These are phyloP conservation scores for Malus fusca DNA, from an alignment of 306 rosid species.

Conservation along the genomic window DNA sequence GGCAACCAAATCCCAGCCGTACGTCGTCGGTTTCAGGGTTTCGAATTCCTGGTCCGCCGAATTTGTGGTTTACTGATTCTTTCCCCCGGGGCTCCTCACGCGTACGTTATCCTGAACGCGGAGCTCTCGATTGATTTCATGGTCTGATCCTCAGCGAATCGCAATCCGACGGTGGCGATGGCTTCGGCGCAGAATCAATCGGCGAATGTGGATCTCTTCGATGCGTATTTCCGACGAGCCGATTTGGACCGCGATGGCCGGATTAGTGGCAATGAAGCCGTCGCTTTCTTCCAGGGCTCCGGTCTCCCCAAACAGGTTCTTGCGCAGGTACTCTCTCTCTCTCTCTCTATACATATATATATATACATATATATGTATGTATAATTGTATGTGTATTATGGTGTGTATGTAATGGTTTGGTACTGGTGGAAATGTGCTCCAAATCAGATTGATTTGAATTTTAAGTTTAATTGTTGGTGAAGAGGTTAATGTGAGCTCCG, in stretches of 20 bases:
- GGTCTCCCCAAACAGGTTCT: constrained; percentile 81
- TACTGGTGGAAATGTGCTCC: background rate
- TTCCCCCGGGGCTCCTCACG: constrained; percentile 1
- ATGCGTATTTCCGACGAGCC: constrained; percentile 86
- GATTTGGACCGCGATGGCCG: constrained; percentile 98
- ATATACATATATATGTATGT: background rate
- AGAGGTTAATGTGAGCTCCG: constrained; percentile 12
- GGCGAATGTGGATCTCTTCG: constrained; percentile 90
- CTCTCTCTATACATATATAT: background rate
- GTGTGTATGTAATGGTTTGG: background rate
- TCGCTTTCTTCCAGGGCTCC: constrained; percentile 87
- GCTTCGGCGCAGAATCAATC: constrained; percentile 58
- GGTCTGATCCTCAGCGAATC: constrained; percentile 43
- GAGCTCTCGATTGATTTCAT: constrained; percentile 11
- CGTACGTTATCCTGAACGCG: background rate
- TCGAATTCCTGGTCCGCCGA: constrained; percentile 4
- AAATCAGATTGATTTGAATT: constrained; percentile 12
- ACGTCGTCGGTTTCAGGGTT: constrained; percentile 5
- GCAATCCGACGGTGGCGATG: constrained; percentile 54
- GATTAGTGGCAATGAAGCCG: constrained; percentile 91
- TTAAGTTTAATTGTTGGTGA: constrained; percentile 1
- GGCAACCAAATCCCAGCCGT: background rate
- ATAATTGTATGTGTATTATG: background rate
- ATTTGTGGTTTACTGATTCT: background rate
- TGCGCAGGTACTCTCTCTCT: constrained; percentile 53